Conservation (phyloP, 208 protist genomes). For the Angomonas ambiguus region DNA sequence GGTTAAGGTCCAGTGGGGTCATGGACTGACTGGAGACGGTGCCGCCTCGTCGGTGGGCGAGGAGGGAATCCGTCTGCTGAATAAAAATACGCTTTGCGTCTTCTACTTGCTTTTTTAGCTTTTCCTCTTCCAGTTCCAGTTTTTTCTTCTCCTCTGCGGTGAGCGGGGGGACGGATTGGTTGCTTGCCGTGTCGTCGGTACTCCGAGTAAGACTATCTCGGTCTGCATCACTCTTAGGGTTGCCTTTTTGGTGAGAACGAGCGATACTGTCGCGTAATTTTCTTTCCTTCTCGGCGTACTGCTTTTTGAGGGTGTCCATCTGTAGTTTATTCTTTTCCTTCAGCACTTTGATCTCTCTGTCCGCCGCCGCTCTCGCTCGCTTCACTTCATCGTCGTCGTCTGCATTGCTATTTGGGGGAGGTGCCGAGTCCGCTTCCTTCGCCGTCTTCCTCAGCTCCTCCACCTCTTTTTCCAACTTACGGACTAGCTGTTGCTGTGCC, state of each 20-base stretch:
- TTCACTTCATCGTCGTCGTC: neutral
- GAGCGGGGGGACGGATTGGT: neutral
- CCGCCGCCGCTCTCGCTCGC: neutral
- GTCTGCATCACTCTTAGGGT: neutral
- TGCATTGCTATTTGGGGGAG: too few species aligned
- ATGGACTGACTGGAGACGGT: neutral
- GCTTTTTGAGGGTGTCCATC: constrained; percentile 10
- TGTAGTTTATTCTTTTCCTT: constrained; percentile 16
- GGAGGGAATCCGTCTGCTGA: constrained; percentile 35
- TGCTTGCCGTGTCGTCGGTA: neutral
- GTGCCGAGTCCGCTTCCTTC: too few species aligned
- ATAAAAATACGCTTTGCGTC: constrained; percentile 22
- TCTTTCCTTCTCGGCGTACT: constrained; percentile 22
- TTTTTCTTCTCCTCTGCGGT: constrained; percentile 18
- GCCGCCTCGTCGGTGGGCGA: constrained; percentile 6
- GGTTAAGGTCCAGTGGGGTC: neutral
- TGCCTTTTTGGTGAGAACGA: neutral
- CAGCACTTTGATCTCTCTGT: neutral
- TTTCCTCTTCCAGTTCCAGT: constrained; percentile 30
- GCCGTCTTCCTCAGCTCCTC: constrained; percentile 19
- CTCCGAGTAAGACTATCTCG: neutral
- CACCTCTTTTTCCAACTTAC: constrained; percentile 16
- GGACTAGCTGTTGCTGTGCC: too few species aligned
- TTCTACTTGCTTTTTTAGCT: constrained; percentile 21
- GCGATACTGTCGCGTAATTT: constrained; percentile 7